These are phyloP conservation scores for Phaeosphaeriaceae sp. DNA, from an alignment of 2,329 filamentous ascomycete genomes.

Conservation along the genomic window DNA sequence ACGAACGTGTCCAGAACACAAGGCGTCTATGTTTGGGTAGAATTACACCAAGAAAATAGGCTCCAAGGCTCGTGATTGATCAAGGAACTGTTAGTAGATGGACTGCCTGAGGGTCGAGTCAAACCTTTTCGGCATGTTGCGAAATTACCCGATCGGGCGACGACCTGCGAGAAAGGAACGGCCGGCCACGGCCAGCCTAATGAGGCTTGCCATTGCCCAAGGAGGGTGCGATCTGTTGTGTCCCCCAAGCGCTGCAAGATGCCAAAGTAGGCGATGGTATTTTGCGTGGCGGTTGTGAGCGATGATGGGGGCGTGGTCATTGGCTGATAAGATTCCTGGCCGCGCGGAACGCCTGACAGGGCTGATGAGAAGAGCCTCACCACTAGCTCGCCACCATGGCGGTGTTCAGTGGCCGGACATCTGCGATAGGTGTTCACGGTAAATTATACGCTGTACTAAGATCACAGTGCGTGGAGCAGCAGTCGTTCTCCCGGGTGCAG, in stretches of 20 bases:
- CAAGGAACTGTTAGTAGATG: conserved; percentile 4
- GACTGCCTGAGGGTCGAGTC: background rate
- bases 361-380: conserved; percentile 2
- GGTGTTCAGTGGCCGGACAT: background rate
- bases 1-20: conserved; percentile 17
- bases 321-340: background rate
- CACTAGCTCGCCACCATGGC: background rate
- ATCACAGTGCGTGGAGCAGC: background rate
- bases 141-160: conserved; percentile 13
- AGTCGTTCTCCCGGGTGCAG: background rate
- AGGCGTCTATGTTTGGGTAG: conserved; percentile 19
- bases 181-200: conserved; percentile 2
- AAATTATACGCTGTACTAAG: background rate
- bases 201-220: conserved; percentile 15
- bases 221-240: conserved; percentile 3
- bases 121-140: background rate
- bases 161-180: conserved; percentile 15
- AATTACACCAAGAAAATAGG: conserved; percentile 1
- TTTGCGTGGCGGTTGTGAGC: background rate
- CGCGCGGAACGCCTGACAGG: conserved; percentile 4
- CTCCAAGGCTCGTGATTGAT: conserved; percentile 11
- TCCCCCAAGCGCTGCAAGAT: background rate
- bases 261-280: background rate
- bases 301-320: background rate
- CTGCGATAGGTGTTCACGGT: background rate